Evolutionary conservation across 2,329 filamentous ascomycete species (phyloP).

Genomic region (Eurotiales sp.): DNA sequence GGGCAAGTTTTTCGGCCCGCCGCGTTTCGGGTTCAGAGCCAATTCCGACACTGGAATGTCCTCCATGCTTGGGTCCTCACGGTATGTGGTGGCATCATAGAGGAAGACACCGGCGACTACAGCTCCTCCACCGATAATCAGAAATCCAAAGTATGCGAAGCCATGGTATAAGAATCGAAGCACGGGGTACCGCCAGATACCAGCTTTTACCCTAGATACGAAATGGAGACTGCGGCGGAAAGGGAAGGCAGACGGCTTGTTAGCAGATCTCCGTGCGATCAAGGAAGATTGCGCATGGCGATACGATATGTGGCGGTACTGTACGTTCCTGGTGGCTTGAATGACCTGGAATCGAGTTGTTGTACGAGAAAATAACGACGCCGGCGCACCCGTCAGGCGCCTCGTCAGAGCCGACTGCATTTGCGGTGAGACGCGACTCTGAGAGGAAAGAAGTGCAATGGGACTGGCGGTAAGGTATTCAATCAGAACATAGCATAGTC

Average conservation of each 20-base stretch:
- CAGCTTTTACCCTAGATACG: conserved; percentile 26
- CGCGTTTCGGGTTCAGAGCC: conserved; percentile 73
- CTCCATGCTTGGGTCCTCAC: conserved; percentile 59
- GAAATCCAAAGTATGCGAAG: conserved; percentile 70
- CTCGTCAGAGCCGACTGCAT: conserved; percentile 14
- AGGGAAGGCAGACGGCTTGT: conserved; percentile 17
- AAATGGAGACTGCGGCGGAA: conserved; percentile 25
- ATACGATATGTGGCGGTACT: conserved; percentile 10
- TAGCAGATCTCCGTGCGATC: conserved; percentile 9
- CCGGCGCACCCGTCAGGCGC: conserved; percentile 6
- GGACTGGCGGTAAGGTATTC: too few species aligned
- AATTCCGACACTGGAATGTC: conserved; percentile 82
- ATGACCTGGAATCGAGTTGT: conserved; percentile 1
- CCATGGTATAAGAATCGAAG: conserved; percentile 61
- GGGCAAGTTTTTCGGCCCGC: conserved; percentile 91
- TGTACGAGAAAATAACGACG: conserved; percentile 3
- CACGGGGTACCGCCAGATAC: conserved; percentile 28
- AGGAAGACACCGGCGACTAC: conserved; percentile 81
- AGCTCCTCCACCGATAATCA: conserved; percentile 65
- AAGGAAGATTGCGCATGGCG: conserved; percentile 13
- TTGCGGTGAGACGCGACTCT: background rate
- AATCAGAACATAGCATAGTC: too few species aligned
- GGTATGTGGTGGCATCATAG: conserved; percentile 91
- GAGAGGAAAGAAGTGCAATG: too few species aligned
- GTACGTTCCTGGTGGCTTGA: background rate